Base-by-base conservation (phyloP, 352 stramenopile genomes). In the Globisporangium polare region DNA sequence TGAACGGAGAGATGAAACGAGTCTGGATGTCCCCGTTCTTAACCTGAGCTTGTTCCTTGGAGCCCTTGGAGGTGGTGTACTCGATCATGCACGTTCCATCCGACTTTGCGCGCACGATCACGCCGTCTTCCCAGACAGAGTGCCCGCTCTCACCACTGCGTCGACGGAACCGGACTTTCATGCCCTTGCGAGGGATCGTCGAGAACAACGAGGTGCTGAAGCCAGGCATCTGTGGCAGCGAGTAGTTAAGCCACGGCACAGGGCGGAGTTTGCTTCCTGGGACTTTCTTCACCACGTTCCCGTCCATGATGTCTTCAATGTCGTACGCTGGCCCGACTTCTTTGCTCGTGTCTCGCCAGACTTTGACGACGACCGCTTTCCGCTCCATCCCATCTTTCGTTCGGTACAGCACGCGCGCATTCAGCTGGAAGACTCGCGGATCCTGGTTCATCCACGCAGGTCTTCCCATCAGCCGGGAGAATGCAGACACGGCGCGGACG, bases 361-460 rank as follows among this genome's bases (percentile, higher is more conserved):
- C 65, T 58, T 86, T 86, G 13, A 88, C 47, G 5, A 89, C 70
- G 10, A 88, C 82, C 1, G 75, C 80, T 54, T 82, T 83, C 0
- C 74, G 66, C 55, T 89, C 80, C 0, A 56, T 18, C 0, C 75
- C 80, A 17, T 85, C 69, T 35, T 80, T 83, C 0, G 58, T 73
- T 41, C 72, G 69, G 47, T 88, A 89, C 13, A 78, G 79, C 15
- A 89, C 77, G 5, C 77, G 72, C 10, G 75, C 65, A 24, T 88
- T 85, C 18, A 86, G 46, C 37, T 72, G 64, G 60, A 82, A 89
- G 18, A 58, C 15, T 57, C 62, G 62, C 22, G 50, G 43, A 42
- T 62, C 20, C 35, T 58, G 26, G 12, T 46, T 31, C 57, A 53
- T 52, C 62, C 69, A 66, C 24, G 58, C 18, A 0, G 58, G 58